Percentiles rank a stretch among this genome's conserved stretches.
Evolutionary conservation across 164 flowering plant species (phyloP).

Genomic region (Stephania japonica): DNA sequence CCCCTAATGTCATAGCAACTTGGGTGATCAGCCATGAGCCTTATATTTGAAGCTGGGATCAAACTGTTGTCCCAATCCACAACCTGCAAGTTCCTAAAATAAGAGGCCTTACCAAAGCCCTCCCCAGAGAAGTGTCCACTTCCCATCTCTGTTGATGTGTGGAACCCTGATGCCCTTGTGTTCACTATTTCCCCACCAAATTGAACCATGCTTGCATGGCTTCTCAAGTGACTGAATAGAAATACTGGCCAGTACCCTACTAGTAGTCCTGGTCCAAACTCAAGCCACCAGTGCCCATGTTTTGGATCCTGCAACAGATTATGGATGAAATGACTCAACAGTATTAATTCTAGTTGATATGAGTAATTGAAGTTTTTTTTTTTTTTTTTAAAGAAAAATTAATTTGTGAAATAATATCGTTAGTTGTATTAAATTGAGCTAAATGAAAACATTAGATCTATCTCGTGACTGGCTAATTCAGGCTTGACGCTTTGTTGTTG

Average conservation of each 20-base stretch:
- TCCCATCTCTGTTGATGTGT: conserved; percentile 92
- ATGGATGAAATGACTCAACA: too few relatives aligned
- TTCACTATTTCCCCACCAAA: conserved; percentile 92
- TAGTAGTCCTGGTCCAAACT: conserved; percentile 60
- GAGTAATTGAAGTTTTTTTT: too few relatives aligned
- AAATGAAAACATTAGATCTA: too few relatives aligned
- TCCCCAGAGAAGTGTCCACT: conserved; percentile 88
- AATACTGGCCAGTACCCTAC: conserved; percentile 96
- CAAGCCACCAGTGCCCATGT: conserved; percentile 94
- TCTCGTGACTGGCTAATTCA: too few relatives aligned
- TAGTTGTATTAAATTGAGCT: too few relatives aligned
- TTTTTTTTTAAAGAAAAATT: too few relatives aligned
- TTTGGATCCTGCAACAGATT: conserved; percentile 64
- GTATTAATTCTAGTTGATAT: too few relatives aligned
- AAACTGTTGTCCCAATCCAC: conserved; percentile 94
- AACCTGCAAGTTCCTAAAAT: conserved; percentile 75
- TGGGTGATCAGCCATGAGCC: conserved; percentile 72
- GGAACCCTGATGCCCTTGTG: conserved; percentile 47
- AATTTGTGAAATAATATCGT: too few relatives aligned
- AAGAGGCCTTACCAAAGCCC: conserved; percentile 81
- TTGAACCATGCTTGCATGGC: conserved; percentile 86
- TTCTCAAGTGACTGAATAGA: conserved; percentile 64
- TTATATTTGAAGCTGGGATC: conserved; percentile 60
- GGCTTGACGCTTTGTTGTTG: too few relatives aligned
- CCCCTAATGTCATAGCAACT: conserved; percentile 72